These are phyloP conservation scores for Picochlorum sp. DNA, from an alignment of 139 green algal genomes.

Conservation along the genomic window DNA sequence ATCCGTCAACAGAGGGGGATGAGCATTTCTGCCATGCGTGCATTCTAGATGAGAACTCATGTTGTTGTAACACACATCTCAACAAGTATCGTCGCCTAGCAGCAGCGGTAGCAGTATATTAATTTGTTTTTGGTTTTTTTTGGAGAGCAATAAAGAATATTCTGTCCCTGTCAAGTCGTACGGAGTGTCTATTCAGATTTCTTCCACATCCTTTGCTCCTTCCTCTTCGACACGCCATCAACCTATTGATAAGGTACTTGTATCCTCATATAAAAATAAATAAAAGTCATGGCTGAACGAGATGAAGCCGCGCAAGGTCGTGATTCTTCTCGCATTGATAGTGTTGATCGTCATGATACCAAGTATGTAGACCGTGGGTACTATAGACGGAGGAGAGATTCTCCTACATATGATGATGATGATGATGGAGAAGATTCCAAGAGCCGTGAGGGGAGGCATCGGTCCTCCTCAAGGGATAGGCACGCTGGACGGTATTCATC, in stretches of 20 bases:
- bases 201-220: no score
- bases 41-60: no score
- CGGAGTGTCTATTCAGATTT: no score
- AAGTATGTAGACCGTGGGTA: background rate
- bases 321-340: background rate
- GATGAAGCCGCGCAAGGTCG: background rate
- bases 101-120: no score
- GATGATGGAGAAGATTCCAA: no score
- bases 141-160: no score
- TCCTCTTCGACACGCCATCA: no score
- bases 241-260: background rate
- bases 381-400: constrained; percentile 3
- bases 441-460: background rate
- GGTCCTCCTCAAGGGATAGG: constrained; percentile 15
- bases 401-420: background rate
- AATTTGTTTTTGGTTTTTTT: no score
- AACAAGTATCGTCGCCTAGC: no score
- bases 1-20: background rate
- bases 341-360: background rate
- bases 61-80: no score
- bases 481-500: background rate
- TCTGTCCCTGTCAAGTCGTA: no score
- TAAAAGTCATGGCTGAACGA: background rate
- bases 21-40: no score
- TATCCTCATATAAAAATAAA: background rate